phyloP scores from a whole-genome alignment of 23 red algal species.

The Gracilaria vermiculophylla region DNA sequence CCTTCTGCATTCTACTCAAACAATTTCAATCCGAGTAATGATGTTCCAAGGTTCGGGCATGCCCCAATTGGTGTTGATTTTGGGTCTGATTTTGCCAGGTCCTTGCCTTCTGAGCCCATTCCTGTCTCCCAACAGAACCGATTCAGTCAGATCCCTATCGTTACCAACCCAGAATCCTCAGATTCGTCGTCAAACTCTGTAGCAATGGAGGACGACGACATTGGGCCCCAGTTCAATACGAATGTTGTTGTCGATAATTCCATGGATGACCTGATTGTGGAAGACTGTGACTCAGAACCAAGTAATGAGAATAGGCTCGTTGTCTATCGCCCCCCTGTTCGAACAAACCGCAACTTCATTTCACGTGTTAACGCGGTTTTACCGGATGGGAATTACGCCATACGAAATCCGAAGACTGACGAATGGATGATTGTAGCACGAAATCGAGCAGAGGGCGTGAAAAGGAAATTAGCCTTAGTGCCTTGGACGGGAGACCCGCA shows the following conservation, averaged over 20 bases:
- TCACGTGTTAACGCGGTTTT: constrained; percentile 14
- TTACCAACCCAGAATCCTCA: constrained; percentile 1
- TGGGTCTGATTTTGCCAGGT: constrained; percentile 35
- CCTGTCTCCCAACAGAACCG: neutral
- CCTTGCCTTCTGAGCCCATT: neutral
- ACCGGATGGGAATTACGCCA: constrained; percentile 2
- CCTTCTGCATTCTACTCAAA: constrained; percentile 29
- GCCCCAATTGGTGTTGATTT: constrained; percentile 16
- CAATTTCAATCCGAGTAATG: neutral
- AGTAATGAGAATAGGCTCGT: constrained; percentile 42
- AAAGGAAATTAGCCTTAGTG: constrained; percentile 49
- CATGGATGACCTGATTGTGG: constrained; percentile 8
- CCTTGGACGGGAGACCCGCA: constrained; percentile 22
- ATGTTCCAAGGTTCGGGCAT: neutral
- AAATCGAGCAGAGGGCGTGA: neutral
- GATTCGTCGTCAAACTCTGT: constrained; percentile 18
- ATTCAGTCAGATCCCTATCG: neutral
- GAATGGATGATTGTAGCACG: constrained; percentile 38
- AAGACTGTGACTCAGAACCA: neutral
- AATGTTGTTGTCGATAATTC: neutral
- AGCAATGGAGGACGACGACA: neutral
- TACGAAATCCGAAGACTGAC: constrained; percentile 18
- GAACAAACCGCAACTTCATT: neutral
- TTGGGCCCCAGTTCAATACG: neutral
- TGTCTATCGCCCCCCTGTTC: constrained; percentile 46